Evolutionary conservation across 345 rosid species (phyloP).

Genomic region (Bruguiera sexangula): DNA sequence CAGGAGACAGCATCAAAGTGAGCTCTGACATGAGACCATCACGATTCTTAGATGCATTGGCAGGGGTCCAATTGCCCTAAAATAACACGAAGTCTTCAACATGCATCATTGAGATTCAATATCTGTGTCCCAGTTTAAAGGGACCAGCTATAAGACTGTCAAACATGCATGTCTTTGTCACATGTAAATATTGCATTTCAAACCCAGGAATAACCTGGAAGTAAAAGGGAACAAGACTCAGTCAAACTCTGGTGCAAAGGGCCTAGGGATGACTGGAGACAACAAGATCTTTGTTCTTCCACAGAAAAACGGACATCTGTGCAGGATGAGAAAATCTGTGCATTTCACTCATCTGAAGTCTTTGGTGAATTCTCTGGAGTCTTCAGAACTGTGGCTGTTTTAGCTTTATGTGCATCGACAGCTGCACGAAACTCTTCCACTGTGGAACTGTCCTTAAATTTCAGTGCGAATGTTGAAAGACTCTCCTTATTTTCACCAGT

Average conservation of each 20-base stretch:
- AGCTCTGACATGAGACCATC: too few relatives aligned
- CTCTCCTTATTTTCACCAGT: slow-evolving; percentile 50
- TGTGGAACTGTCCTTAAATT: slow-evolving; percentile 68
- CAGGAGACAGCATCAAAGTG: too few relatives aligned
- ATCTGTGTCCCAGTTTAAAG: slow-evolving; percentile 15
- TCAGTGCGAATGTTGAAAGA: slow-evolving; percentile 75
- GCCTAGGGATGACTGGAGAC: slow-evolving; percentile 11
- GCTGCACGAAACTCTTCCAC: slow-evolving; percentile 66
- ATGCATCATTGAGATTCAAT: slow-evolving; percentile 16
- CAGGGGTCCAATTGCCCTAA: not conserved
- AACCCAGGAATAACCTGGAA: slow-evolving; percentile 20
- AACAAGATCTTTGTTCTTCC: slow-evolving; percentile 9
- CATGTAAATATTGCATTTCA: slow-evolving; percentile 21
- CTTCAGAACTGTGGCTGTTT: slow-evolving; percentile 39
- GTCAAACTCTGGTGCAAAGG: slow-evolving; percentile 30
- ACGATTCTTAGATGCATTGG: not conserved
- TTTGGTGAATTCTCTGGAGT: slow-evolving; percentile 87
- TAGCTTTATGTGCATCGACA: slow-evolving; percentile 51
- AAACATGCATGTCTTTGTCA: slow-evolving; percentile 18
- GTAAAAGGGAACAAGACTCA: slow-evolving; percentile 20
- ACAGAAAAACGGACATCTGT: not conserved
- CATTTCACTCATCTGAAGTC: slow-evolving; percentile 23
- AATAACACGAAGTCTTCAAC: not conserved
- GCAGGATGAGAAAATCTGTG: slow-evolving; percentile 1
- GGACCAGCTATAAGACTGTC: slow-evolving; percentile 14